Percentiles rank a stretch among this genome's conserved stretches.
These are phyloP conservation scores for Kuraishia cidri DNA, from an alignment of 805 yeast species.

Conservation along the genomic window DNA sequence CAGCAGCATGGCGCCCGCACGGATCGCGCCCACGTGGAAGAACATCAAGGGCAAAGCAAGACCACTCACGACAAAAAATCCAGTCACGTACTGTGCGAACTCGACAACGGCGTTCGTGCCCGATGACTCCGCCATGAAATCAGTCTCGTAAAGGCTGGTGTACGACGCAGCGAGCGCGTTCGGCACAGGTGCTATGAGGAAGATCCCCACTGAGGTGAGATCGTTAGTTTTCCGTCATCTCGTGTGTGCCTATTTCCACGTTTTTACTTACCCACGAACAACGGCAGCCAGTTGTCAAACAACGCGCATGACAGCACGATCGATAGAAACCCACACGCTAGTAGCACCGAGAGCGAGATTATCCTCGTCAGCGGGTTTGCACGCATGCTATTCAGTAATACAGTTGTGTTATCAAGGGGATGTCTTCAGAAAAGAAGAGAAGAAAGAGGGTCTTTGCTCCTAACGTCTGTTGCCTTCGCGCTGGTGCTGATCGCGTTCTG, in stretches of 20 bases:
- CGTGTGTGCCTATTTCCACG: too few species aligned
- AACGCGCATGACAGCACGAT: slow-evolving; percentile 84
- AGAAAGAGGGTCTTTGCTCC: too few species aligned
- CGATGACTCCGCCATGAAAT: slow-evolving; percentile 17
- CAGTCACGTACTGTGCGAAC: slow-evolving; percentile 20
- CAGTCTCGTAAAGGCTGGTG: slow-evolving; percentile 20
- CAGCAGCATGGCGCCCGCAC: slow-evolving; percentile 32
- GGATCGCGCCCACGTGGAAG: slow-evolving; percentile 18
- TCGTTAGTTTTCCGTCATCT: background rate
- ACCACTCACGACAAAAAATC: slow-evolving; percentile 22
- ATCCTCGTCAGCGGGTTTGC: slow-evolving; percentile 63
- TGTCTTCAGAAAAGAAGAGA: too few species aligned
- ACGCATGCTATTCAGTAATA: slow-evolving; percentile 5
- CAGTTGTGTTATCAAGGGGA: too few species aligned
- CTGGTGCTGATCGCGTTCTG: too few species aligned
- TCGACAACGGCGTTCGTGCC: slow-evolving; percentile 9
- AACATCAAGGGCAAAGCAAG: slow-evolving; percentile 20
- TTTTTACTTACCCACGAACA: slow-evolving; percentile 49
- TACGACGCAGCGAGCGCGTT: too few species aligned
- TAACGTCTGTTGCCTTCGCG: too few species aligned
- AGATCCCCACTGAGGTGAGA: slow-evolving; percentile 14
- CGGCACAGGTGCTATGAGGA: slow-evolving; percentile 26
- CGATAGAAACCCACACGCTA: slow-evolving; percentile 84
- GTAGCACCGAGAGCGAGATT: slow-evolving; percentile 61
- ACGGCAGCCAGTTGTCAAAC: slow-evolving; percentile 84